Evolutionary conservation across 805 yeast species (phyloP), one percentile per base, ranked within the genome.

Genomic region (Candida argentea): DNA sequence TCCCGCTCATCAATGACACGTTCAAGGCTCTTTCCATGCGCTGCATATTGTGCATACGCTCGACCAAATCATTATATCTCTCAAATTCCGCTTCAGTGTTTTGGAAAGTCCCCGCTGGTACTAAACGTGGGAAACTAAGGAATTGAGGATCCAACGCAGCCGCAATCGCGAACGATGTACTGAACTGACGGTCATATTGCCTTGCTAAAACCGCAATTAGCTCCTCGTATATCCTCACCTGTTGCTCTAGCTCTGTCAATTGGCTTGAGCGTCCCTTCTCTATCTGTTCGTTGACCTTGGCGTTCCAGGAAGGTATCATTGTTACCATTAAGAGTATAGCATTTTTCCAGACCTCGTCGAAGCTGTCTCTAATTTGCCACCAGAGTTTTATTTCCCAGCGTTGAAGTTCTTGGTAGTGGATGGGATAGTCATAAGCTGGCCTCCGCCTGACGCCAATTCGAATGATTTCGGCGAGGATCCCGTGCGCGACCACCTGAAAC

Each of bases 361-460:
- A n/a, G 7, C 32, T 30, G 20, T 34, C 42, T 6, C 13, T 17
- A 2, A 38, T 8, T 17, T 14, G 10, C 14, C 25, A 30, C 29
- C 34, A 28, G 22, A 22, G 28, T 14, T 29, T 26, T 15, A 28
- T n/a, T n/a, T n/a, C n/a, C n/a, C n/a, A 30, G 10, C 20, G 20
- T 18, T 19, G 16, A 6, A 10, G n/a, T 10, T 7, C 16, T 16
- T 8, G 20, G 27, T 10, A 14, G 10, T 10, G 24, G 11, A 43
- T 24, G 8, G 44, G 30, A 14, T 30, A 31, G 20, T 50, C 49
- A 33, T 39, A 50, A 17, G 49, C 57, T 14, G 52, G 29, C 7
- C 40, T 36, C 27, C 57, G 33, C 6, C 22, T 24, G 3, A 50
- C 44, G 4, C 36, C 37, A 16, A 31, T 20, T 5, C 14, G 14